phyloP scores from a whole-genome alignment of 768 basidiomycete genomes.

The Kwoniella shandongensis region DNA sequence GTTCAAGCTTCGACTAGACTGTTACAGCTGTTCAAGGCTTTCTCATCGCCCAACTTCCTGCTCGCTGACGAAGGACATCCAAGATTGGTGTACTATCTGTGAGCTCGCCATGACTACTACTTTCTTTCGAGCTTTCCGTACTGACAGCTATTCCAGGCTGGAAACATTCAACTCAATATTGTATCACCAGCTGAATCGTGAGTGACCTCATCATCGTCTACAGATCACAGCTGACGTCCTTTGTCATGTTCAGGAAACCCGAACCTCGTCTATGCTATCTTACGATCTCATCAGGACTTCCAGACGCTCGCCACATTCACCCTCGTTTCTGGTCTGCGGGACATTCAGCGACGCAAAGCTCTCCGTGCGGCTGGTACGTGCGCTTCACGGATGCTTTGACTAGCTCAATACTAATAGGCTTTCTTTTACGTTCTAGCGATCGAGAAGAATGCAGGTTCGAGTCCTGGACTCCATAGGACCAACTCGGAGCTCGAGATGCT shows the following conservation, averaged over 20 bases:
- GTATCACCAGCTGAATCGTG: constrained; percentile 64
- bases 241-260: constrained; percentile 82
- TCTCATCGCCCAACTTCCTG: constrained; percentile 83
- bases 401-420: neutral
- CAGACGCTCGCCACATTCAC: constrained; percentile 92
- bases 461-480: constrained; percentile 28
- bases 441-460: constrained; percentile 11
- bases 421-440: neutral
- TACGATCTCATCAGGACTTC: constrained; percentile 79
- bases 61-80: constrained; percentile 95
- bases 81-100: constrained; percentile 87
- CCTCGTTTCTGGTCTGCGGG: constrained; percentile 75
- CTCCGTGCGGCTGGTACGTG: constrained; percentile 54
- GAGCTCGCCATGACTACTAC: too few species aligned
- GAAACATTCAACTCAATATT: constrained; percentile 89
- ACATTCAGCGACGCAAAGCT: constrained; percentile 73
- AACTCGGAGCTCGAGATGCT: constrained; percentile 44
- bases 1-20: constrained; percentile 79
- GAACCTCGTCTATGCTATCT: constrained; percentile 79
- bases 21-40: constrained; percentile 84
- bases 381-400: neutral
- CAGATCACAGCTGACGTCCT: neutral
- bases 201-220: neutral
- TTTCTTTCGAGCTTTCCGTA: neutral
- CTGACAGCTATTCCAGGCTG: constrained; percentile 59